Percentiles rank a stretch among this genome's conserved stretches.
phyloP scores from a whole-genome alignment of 2,329 filamentous ascomycete genomes.

The Knufia fluminis region DNA sequence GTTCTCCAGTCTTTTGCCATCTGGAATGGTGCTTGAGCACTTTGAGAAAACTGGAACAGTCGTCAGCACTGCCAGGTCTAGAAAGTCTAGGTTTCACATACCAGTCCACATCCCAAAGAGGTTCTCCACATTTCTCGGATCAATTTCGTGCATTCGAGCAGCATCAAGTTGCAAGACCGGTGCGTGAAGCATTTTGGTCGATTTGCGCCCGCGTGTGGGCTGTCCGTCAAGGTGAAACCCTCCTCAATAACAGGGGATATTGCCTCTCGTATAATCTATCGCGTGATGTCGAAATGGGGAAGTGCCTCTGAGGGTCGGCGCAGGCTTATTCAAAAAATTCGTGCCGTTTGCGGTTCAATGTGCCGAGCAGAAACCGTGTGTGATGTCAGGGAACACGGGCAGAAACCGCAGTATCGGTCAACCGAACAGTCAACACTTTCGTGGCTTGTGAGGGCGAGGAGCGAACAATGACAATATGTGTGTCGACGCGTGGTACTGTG shows the following conservation, averaged over 20 bases:
- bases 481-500: neutral
- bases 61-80: conserved; percentile 9
- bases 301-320: conserved; percentile 2
- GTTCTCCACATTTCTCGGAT: conserved; percentile 84
- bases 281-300: neutral
- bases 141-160: conserved; percentile 86
- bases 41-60: conserved; percentile 64
- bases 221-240: neutral
- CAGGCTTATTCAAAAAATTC: neutral
- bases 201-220: conserved; percentile 10
- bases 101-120: conserved; percentile 96
- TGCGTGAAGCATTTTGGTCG: conserved; percentile 32
- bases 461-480: too few species aligned
- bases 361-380: neutral
- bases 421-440: too few species aligned
- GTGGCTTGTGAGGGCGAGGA: neutral
- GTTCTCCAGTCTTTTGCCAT: conserved; percentile 87
- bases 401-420: too few species aligned
- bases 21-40: conserved; percentile 86
- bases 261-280: neutral
- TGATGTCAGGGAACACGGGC: conserved; percentile 9
- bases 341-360: conserved; percentile 1
- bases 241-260: neutral
- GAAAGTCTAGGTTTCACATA: conserved; percentile 41
- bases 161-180: conserved; percentile 87